Evolutionary conservation across 257 asterid species (phyloP), one percentile per base, ranked within the genome.

Genomic region (Rauvolfia tetraphylla): DNA sequence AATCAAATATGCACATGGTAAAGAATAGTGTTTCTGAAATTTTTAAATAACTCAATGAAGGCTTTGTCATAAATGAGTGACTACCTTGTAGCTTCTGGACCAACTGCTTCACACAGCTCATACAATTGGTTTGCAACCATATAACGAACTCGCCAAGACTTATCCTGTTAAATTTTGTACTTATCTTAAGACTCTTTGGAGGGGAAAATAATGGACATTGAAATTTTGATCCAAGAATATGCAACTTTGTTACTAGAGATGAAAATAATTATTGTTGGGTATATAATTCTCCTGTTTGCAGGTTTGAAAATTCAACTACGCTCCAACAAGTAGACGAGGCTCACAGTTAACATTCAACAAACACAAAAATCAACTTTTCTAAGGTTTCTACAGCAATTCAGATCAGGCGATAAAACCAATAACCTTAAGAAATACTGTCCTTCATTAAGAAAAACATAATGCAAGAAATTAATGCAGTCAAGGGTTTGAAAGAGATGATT

Each of bases 71-170:
- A 56, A 70, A 17, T 54, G 31, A 65, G 48, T 57, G 74, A 58
- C 48, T 73, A 84, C 87, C 85, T 84, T 77, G 85, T 84, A 56
- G 85, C 79, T 74, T 84, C 87, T 17, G 87, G 87, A 20, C 87
- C 87, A 73, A 84, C 87, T 72, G 87, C 87, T 75, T 84, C 87
- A 81, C 85, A 84, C 71, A 84, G 75, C 44, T 84, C 87, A 73
- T 84, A 79, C 7, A 84, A 82, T 76, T 84, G 87, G 76, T 84
- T 84, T 44, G 87, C 87, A 68, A 84, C 87, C 87, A 84, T 84
- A 59, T 81, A 84, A 34, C 85, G 87, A 71, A 84, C 85, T 49
- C 87, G 85, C 87, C 85, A 84, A 73, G 87, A 84, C 76, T 81
- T 84, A 69, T 84, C 87, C 87, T 84, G 80, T 68, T 75, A 67